phyloP scores from a whole-genome alignment of 345 rosid species.

The Citropsis articulata region DNA sequence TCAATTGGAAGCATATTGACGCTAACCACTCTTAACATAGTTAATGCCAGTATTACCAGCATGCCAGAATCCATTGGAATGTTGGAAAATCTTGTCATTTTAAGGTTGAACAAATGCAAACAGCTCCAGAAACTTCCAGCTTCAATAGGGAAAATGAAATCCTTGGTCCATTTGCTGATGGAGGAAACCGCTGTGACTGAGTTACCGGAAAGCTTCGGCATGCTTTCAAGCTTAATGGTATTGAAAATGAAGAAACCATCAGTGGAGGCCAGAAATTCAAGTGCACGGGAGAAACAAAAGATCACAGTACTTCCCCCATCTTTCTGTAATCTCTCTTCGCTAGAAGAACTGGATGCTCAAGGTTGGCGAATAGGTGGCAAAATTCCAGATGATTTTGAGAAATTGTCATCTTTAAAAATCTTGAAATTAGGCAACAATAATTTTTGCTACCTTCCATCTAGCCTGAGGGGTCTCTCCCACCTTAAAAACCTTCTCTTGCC shows the following conservation, averaged over 20 bases:
- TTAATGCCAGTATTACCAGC: conserved; percentile 23
- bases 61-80: conserved; percentile 50
- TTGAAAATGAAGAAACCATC: conserved; percentile 43
- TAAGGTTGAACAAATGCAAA: conserved; percentile 33
- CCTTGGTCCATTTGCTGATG: conserved; percentile 36
- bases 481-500: conserved; percentile 33
- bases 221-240: conserved; percentile 36
- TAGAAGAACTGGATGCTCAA: conserved; percentile 41
- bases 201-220: conserved; percentile 43
- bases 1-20: conserved; percentile 35
- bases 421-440: conserved; percentile 37
- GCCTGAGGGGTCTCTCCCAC: conserved; percentile 38
- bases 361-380: conserved; percentile 41
- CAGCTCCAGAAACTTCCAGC: conserved; percentile 41
- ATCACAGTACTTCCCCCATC: conserved; percentile 28
- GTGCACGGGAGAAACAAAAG: background rate
- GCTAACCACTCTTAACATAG: conserved; percentile 31
- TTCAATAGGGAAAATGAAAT: conserved; percentile 39
- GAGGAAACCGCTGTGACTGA: conserved; percentile 37
- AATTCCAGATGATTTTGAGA: conserved; percentile 51
- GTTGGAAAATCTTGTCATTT: conserved; percentile 37
- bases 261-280: background rate
- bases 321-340: conserved; percentile 34
- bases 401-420: conserved; percentile 31
- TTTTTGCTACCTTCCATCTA: conserved; percentile 45